Percentiles rank a stretch among this genome's conserved stretches.
Evolutionary conservation across 805 yeast genomes (phyloP).

Genomic region (Kluyveromyces starmeri): DNA sequence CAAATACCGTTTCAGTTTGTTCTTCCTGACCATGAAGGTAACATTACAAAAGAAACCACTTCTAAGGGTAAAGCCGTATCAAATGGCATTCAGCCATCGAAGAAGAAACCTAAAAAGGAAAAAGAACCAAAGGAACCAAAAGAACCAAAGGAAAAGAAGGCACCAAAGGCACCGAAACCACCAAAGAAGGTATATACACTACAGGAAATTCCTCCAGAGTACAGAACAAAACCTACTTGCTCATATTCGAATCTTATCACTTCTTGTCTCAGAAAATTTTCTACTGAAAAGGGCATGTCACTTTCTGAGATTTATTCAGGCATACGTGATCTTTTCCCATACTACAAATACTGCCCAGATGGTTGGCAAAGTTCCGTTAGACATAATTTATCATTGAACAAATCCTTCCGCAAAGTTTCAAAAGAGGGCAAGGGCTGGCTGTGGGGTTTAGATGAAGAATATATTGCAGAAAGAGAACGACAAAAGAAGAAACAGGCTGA

Average conservation of each 20-base stretch:
- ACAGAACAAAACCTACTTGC: conserved; percentile 71
- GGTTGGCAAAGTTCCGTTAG: conserved; percentile 97
- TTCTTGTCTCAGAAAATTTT: conserved; percentile 60
- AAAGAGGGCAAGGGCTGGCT: conserved; percentile 92
- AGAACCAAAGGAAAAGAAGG: conserved; percentile 39
- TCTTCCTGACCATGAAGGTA: conserved; percentile 55
- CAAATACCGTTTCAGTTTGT: conserved; percentile 84
- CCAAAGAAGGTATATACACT: conserved; percentile 58
- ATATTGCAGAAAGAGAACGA: conserved; percentile 72
- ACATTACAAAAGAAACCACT: conserved; percentile 19
- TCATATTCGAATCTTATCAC: conserved; percentile 78
- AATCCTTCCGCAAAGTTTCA: conserved; percentile 71
- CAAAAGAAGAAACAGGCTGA: conserved; percentile 60
- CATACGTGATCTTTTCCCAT: conserved; percentile 82
- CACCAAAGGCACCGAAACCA: conserved; percentile 41
- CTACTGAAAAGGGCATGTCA: conserved; percentile 66
- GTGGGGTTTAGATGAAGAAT: conserved; percentile 87
- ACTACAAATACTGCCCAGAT: conserved; percentile 86
- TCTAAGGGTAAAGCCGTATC: neutral
- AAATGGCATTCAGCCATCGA: conserved; percentile 13
- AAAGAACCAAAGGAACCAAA: conserved; percentile 35
- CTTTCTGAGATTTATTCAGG: conserved; percentile 79
- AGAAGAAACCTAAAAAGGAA: conserved; percentile 37
- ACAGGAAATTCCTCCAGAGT: conserved; percentile 86
- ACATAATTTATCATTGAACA: conserved; percentile 80